Evolutionary conservation across 2,329 filamentous ascomycete species (phyloP).

Genomic region (Trichoderma afroharzianum): DNA sequence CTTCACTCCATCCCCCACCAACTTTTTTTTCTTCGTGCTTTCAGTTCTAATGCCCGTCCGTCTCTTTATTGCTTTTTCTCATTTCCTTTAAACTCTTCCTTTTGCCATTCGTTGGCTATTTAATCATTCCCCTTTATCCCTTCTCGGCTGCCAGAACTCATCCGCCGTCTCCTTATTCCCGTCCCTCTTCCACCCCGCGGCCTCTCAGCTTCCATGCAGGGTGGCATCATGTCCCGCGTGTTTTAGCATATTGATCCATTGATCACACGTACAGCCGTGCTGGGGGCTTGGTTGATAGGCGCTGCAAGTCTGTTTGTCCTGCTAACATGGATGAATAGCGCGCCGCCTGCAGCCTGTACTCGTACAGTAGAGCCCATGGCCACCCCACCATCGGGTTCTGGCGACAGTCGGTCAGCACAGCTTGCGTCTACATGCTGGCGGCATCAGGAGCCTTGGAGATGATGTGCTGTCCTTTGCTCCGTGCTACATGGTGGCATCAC

Average conservation of each 20-base stretch:
- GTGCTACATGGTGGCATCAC: slow-evolving; percentile 10
- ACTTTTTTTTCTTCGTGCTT: neutral
- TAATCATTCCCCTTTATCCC: neutral
- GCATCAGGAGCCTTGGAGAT: neutral
- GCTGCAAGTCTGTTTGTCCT: neutral
- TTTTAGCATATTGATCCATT: neutral
- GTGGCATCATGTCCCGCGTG: neutral
- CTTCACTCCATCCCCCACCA: neutral
- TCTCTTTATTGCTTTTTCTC: neutral
- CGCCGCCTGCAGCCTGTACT: neutral
- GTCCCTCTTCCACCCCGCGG: neutral
- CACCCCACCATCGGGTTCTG: slow-evolving; percentile 6
- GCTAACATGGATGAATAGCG: neutral
- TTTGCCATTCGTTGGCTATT: neutral
- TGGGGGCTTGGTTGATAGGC: neutral
- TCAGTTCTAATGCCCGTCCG: neutral
- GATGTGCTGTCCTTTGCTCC: slow-evolving; percentile 10
- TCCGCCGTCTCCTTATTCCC: neutral
- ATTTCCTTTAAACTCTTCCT: neutral
- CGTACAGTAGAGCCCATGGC: neutral
- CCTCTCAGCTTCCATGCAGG: neutral
- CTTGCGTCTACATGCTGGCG: neutral
- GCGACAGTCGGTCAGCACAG: slow-evolving; percentile 11
- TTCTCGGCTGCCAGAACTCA: neutral
- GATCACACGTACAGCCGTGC: neutral